Conservation (phyloP, 1,284 basidiomycete species). For the Laetiporus sulphureus region DNA sequence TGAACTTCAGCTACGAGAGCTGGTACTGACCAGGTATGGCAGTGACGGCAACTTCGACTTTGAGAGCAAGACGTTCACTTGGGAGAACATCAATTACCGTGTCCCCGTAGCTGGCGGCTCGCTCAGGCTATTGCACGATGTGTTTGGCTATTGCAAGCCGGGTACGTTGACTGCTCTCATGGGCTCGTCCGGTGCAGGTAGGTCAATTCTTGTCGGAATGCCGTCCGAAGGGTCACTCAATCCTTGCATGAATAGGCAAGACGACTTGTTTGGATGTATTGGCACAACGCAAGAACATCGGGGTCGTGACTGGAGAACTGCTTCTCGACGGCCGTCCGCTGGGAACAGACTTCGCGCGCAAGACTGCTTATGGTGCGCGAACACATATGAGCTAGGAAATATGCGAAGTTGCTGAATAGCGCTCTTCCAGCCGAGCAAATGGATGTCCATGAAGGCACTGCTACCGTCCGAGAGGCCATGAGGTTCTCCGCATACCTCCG, state of each 20-base stretch:
- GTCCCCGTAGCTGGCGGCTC: slow-evolving; percentile 69
- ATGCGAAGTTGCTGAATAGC: too few relatives aligned
- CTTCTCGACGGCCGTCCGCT: slow-evolving; percentile 77
- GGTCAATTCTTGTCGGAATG: neutral
- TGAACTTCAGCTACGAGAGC: too few relatives aligned
- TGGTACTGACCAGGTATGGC: too few relatives aligned
- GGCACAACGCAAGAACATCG: slow-evolving; percentile 84
- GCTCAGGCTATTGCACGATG: slow-evolving; percentile 71
- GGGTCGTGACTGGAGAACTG: slow-evolving; percentile 76
- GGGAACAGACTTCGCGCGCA: slow-evolving; percentile 70
- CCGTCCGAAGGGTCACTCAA: too few relatives aligned
- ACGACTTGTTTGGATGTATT: slow-evolving; percentile 85
- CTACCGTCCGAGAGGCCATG: slow-evolving; percentile 86
- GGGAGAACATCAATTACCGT: slow-evolving; percentile 67
- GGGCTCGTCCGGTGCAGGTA: slow-evolving; percentile 73
- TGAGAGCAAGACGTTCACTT: slow-evolving; percentile 56
- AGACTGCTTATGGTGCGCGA: slow-evolving; percentile 65
- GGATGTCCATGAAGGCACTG: slow-evolving; percentile 84
- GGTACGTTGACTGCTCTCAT: slow-evolving; percentile 75
- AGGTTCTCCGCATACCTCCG: slow-evolving; percentile 86
- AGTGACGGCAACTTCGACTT: slow-evolving; percentile 11
- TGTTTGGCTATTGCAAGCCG: slow-evolving; percentile 88
- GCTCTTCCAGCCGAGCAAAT: slow-evolving; percentile 77
- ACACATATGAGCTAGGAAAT: too few relatives aligned
- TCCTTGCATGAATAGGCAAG: too few relatives aligned